Conservation (phyloP, 208 protist genomes). For the Naegleria lovaniensis region DNA sequence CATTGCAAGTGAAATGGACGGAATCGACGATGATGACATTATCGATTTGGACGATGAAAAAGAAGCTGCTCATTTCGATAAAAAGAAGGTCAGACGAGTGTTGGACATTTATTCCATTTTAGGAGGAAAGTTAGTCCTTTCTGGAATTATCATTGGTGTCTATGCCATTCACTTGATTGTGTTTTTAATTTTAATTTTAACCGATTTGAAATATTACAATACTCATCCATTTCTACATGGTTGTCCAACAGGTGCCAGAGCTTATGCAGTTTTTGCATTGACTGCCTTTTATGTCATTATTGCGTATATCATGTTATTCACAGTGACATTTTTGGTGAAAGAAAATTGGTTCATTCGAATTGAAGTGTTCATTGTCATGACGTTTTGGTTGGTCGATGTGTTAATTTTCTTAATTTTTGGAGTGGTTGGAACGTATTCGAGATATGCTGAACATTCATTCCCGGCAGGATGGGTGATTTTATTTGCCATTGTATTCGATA, state of each 20-base stretch:
- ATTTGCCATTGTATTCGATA: not conserved
- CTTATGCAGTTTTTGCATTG: not conserved
- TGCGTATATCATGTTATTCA: not conserved
- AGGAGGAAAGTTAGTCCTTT: not conserved
- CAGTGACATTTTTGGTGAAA: not conserved
- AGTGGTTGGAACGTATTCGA: not conserved
- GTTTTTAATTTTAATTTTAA: not conserved
- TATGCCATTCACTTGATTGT: not conserved
- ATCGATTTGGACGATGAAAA: not conserved
- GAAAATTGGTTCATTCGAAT: not conserved
- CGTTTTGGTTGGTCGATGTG: not conserved
- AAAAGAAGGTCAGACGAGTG: not conserved
- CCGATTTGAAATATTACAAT: not conserved
- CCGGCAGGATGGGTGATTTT: not conserved
- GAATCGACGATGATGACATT: not conserved
- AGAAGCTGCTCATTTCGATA: not conserved
- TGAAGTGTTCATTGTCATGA: not conserved
- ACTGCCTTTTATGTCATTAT: not conserved
- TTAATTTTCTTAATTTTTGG: not conserved
- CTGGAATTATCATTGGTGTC: not conserved
- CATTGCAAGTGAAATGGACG: not conserved
- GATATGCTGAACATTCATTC: not conserved
- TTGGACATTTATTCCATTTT: not conserved
- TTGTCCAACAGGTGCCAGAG: not conserved
- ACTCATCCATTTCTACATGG: not conserved